Base-by-base conservation (phyloP, 768 basidiomycete genomes). In the Omphalotus guepiniiformis region DNA sequence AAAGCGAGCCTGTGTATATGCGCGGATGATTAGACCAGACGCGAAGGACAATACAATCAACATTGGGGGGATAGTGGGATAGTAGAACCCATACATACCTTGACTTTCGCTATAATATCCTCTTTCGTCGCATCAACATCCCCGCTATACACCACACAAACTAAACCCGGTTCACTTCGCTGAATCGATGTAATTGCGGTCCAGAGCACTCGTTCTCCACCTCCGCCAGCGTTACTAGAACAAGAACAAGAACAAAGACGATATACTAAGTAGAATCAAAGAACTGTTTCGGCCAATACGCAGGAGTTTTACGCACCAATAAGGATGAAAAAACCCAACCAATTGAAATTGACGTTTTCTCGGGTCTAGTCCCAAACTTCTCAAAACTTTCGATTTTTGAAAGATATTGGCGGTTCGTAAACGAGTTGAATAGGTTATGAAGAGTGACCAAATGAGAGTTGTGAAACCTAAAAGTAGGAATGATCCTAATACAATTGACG, bases 201-300 rank as follows among this genome's bases (percentile, higher is more conserved):
- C 93, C 94, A 97, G 0, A 98, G 68, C 1, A 99, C 95, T 1
- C 93, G 81, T 64, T 98, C 95, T 1, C 95, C 95, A 25, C 95
- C 95, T 9, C 95, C 95, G 0, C 95, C 94, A 30, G 94, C 93
- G 74, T 97, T 95, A 59, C 95, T 85, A 32, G 30, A 32, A 9
- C n/a, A 9, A 32, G n/a, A 32, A 32, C 30, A 9, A n/a, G 30
- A n/a, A n/a, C n/a, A 32, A 32, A 32, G 30, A 32, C 9, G 30
- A 32, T n/a, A 32, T n/a, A 32, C 30, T 32, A 42, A 53, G 62
- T 64, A 61, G 59, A 65, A 68, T 71, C 61, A 73, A 64, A 55
- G 47, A 50, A 49, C 35, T 46, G 16, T 23, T 43, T 38, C 19
- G 2, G 6, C 49, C 30, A 29, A 32, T 38, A 12, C 44, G 22